Percentiles rank a stretch among this genome's conserved stretches.
phyloP scores from a whole-genome alignment of 1,139 yeast genomes.

The Candida frijolesensis region DNA sequence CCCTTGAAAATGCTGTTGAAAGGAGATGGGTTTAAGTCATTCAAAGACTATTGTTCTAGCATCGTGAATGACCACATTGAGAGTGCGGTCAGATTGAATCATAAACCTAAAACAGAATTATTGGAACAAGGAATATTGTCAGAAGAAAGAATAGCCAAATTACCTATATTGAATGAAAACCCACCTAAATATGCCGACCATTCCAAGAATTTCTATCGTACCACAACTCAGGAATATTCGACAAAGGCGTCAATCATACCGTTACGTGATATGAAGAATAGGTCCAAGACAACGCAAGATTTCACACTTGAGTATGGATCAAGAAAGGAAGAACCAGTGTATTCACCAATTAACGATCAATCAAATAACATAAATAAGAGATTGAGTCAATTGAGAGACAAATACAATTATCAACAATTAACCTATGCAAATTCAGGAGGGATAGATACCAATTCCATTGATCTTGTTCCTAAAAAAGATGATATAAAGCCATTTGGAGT shows the following conservation, averaged over 20 bases:
- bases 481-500: not conserved
- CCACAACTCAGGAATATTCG: not conserved
- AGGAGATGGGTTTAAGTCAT: slow-evolving; percentile 32
- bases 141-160: slow-evolving; percentile 14
- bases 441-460: not conserved
- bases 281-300: not conserved
- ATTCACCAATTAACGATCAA: slow-evolving; percentile 10
- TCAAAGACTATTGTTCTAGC: slow-evolving; percentile 61
- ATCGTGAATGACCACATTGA: slow-evolving; percentile 60
- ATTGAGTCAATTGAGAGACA: slow-evolving; percentile 10
- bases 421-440: not conserved
- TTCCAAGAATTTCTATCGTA: slow-evolving; percentile 6
- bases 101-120: slow-evolving; percentile 40
- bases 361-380: slow-evolving; percentile 2
- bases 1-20: slow-evolving; percentile 56
- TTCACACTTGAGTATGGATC: not conserved
- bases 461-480: not conserved
- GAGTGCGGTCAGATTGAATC: slow-evolving; percentile 49
- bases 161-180: slow-evolving; percentile 11
- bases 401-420: slow-evolving; percentile 1
- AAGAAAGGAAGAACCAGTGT: not conserved
- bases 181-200: slow-evolving; percentile 12
- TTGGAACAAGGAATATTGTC: slow-evolving; percentile 34
- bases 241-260: slow-evolving; percentile 3
- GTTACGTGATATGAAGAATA: slow-evolving; percentile 1